phyloP scores from a whole-genome alignment of 2,329 filamentous ascomycete species.

The Trichophyton schoenleinii region DNA sequence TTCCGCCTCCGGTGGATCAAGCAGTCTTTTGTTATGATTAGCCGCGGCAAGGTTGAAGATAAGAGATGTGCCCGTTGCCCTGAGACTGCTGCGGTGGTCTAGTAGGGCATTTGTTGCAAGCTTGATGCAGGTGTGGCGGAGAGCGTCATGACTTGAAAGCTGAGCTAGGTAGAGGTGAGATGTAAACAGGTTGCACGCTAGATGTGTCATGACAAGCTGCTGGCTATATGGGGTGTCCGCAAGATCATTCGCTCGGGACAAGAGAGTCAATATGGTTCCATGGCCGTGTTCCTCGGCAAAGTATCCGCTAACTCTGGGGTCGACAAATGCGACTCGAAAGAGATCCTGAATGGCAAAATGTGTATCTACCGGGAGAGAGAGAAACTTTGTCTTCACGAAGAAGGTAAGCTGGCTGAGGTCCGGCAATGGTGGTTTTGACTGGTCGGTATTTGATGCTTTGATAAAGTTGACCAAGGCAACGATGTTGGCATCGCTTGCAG shows the following conservation, averaged over 20 bases:
- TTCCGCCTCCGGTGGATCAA: conserved; percentile 39
- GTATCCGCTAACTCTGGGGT: conserved; percentile 66
- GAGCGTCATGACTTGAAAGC: conserved; percentile 40
- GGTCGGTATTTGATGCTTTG: conserved; percentile 46
- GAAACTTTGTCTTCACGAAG: conserved; percentile 47
- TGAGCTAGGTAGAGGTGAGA: conserved; percentile 57
- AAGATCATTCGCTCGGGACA: conserved; percentile 41
- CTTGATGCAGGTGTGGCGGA: conserved; percentile 50
- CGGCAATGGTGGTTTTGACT: conserved; percentile 57
- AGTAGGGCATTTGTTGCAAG: conserved; percentile 68
- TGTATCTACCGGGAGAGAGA: conserved; percentile 47
- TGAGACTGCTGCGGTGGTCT: conserved; percentile 62
- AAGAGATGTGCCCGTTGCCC: conserved; percentile 69
- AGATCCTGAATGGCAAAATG: conserved; percentile 81
- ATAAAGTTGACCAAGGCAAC: conserved; percentile 59
- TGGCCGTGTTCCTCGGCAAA: conserved; percentile 64
- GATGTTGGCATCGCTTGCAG: conserved; percentile 49
- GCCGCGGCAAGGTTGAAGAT: conserved; percentile 68
- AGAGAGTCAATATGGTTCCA: conserved; percentile 48
- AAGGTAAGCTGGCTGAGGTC: conserved; percentile 52
- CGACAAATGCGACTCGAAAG: conserved; percentile 62
- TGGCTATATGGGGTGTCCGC: conserved; percentile 62
- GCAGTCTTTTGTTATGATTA: conserved; percentile 53
- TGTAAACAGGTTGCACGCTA: conserved; percentile 74
- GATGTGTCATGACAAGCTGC: conserved; percentile 69